Percentiles rank a stretch among this genome's conserved stretches.
phyloP scores from a whole-genome alignment of 768 basidiomycete genomes.

The Gloeostereum incarnatum region DNA sequence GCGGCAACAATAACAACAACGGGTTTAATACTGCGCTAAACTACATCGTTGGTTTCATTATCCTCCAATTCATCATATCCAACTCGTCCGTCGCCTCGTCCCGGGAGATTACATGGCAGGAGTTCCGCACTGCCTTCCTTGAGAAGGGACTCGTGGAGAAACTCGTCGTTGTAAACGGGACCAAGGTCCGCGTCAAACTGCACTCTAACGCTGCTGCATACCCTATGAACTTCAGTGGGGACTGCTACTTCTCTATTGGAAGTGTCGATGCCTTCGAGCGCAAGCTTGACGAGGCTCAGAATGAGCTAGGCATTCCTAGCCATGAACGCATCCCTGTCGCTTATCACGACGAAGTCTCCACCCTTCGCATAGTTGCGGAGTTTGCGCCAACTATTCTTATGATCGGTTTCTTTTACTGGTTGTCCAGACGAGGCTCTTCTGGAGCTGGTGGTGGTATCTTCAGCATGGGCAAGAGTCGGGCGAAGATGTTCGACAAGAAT shows the following conservation, averaged over 20 bases:
- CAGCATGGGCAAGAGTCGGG: conserved; percentile 92
- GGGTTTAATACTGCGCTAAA: conserved; percentile 49
- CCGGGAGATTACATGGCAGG: conserved; percentile 98
- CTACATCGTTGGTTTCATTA: conserved; percentile 42
- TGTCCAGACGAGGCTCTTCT: conserved; percentile 62
- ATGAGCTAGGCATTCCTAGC: conserved; percentile 84
- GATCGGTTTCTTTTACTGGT: conserved; percentile 83
- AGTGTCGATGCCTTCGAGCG: conserved; percentile 95
- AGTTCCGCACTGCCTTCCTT: conserved; percentile 95
- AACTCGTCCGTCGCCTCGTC: conserved; percentile 44
- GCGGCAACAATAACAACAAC: conserved; percentile 30
- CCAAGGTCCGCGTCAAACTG: conserved; percentile 84
- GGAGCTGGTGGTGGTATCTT: conserved; percentile 86
- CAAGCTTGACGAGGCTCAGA: conserved; percentile 89
- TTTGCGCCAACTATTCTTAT: conserved; percentile 94
- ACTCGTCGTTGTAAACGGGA: conserved; percentile 85
- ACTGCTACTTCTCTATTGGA: conserved; percentile 95
- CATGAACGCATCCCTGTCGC: conserved; percentile 94
- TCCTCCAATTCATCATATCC: conserved; percentile 59
- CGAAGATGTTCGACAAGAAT: conserved; percentile 95
- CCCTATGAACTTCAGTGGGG: conserved; percentile 46
- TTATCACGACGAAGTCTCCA: conserved; percentile 91
- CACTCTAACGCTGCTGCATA: conserved; percentile 87
- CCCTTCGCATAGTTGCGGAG: conserved; percentile 71
- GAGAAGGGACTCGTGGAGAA: conserved; percentile 95